Base-by-base conservation (phyloP, 148 eudicot species). In the Spergularia marina region DNA sequence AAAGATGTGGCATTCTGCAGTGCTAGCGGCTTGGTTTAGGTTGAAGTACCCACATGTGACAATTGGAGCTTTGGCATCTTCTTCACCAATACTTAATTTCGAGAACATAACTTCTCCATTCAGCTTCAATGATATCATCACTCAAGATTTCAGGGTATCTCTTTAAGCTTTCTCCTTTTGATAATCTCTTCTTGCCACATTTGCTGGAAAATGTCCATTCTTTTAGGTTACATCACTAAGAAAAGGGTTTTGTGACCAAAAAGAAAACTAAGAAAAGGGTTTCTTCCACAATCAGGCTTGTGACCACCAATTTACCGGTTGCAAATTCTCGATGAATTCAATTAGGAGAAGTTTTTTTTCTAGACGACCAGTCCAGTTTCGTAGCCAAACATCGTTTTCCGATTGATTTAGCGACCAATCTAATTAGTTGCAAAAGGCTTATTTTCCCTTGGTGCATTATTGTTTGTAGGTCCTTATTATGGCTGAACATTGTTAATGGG, bases 21-120 rank as follows among this genome's bases (percentile, higher is more conserved):
- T 92, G 98, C 67, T 92, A 80, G 96, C 98, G 21, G 96, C 98
- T 49, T 92, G 98, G 98, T 90, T 92, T 73, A 89, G 98, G 83
- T 62, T 92, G 79, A 92, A 92, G 83, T 92, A 90, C 76, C 98
- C 98, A 9, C 98, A 92, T 85, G 88, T 92, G n/a, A 65, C 90
- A 15, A 85, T 90, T 25, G 98, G 98, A 70, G 98, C 98, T 6
- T 85, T 92, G 90, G 88, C 98, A 66, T 92, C 98, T 75, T 92
- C 98, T 68, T 83, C 98, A 70, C 98, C 98, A 64, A 90, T 92
- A 58, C 98, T 92, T 62, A 83, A 86, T 41, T 92, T 92, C 76
- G 98, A 85, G 53, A 85, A 83, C 56, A 76, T 92, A 54, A 90
- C 93, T 61, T 90, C 98, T 68, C 90, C 89, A 21, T 90, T 78